Percentiles rank a stretch among this genome's conserved stretches.
These are phyloP conservation scores for Oenanthe javanica DNA, from an alignment of 140 eudicot species.

Conservation along the genomic window DNA sequence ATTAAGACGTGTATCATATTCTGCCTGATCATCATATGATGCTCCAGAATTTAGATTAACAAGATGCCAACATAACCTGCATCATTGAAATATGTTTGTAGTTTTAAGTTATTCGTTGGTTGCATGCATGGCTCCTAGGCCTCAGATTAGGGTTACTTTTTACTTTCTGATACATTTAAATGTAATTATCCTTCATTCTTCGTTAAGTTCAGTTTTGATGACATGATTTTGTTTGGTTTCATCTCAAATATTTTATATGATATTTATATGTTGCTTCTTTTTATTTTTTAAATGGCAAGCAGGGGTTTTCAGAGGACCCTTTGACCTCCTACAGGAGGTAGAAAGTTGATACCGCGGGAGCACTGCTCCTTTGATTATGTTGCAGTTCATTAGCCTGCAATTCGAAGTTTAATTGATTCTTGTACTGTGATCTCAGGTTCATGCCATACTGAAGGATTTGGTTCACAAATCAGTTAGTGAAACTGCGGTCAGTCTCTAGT, in stretches of 20 bases:
- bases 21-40: not conserved
- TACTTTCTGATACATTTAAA: not conserved
- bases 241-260: not conserved
- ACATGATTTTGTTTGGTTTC: not conserved
- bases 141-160: not conserved
- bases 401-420: not conserved
- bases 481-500: conserved; percentile 59
- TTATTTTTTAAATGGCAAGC: no score
- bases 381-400: not conserved
- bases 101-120: not conserved
- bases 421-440: conserved; percentile 56
- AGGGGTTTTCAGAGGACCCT: no score
- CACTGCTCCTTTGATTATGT: not conserved
- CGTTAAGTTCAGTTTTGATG: not conserved
- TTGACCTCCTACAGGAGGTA: not conserved
- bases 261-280: not conserved
- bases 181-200: not conserved
- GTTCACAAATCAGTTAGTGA: conserved; percentile 84
- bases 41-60: not conserved
- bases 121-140: not conserved
- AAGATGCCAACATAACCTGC: not conserved
- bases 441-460: conserved; percentile 77
- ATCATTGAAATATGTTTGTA: not conserved
- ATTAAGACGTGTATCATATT: not conserved
- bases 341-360: not conserved